Evolutionary conservation across 352 stramenopile genomes (phyloP).

Genomic region (Phytophthora pisi): DNA sequence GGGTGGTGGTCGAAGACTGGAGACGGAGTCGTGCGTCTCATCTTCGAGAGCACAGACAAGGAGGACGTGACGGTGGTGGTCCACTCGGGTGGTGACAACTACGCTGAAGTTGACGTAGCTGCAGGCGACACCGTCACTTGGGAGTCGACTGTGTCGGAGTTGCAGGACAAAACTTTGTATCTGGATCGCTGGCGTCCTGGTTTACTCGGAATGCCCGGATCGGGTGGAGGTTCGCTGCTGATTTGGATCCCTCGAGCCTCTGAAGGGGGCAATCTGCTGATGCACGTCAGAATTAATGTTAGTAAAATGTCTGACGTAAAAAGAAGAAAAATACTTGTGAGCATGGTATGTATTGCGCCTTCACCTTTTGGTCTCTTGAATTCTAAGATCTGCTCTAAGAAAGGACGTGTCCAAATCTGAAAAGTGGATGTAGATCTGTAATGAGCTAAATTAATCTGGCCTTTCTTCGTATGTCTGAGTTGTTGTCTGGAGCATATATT

Average conservation of each 20-base stretch:
- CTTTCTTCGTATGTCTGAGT: too few relatives aligned
- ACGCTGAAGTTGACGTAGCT: conserved; percentile 42
- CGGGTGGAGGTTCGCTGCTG: conserved; percentile 40
- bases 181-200: conserved; percentile 58
- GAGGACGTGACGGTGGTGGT: conserved; percentile 28
- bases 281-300: conserved; percentile 50
- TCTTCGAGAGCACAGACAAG: conserved; percentile 45
- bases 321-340: neutral
- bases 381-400: too few relatives aligned
- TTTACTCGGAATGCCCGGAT: conserved; percentile 32
- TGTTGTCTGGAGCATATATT: too few relatives aligned
- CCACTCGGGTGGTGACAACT: conserved; percentile 38
- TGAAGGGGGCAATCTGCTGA: conserved; percentile 33
- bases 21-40: conserved; percentile 37
- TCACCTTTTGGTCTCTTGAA: too few relatives aligned
- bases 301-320: conserved; percentile 10
- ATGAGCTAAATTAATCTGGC: too few relatives aligned
- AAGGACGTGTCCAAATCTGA: too few relatives aligned
- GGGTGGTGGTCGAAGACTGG: conserved; percentile 49
- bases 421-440: too few relatives aligned
- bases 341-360: too few relatives aligned
- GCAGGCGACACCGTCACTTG: conserved; percentile 39
- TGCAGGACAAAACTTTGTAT: conserved; percentile 60
- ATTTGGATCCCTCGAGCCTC: conserved; percentile 43
- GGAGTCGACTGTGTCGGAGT: conserved; percentile 35